Evolutionary conservation across 768 basidiomycete genomes (phyloP).

Genomic region (Termitomyces sp.): DNA sequence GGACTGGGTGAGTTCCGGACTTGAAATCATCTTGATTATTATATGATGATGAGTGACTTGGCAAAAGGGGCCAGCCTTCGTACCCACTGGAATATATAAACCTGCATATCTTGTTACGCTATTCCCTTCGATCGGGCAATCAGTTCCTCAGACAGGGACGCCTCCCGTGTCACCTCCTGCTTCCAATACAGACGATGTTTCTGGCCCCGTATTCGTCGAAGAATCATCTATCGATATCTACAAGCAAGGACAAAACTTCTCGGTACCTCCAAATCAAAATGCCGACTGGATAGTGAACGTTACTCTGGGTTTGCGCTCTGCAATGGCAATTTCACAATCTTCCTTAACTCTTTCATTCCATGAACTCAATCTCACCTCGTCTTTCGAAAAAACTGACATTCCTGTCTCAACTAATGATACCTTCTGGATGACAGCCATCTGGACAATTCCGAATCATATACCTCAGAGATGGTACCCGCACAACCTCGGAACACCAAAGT

Average conservation of each 20-base stretch:
- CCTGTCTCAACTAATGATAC: constrained; percentile 21
- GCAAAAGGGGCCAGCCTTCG: constrained; percentile 49
- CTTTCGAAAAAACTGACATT: constrained; percentile 22
- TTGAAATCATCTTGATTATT: neutral
- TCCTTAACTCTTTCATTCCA: constrained; percentile 38
- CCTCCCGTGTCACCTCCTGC: constrained; percentile 20
- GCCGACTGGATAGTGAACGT: constrained; percentile 55
- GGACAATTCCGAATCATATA: constrained; percentile 38
- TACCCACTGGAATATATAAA: constrained; percentile 49
- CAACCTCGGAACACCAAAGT: constrained; percentile 48
- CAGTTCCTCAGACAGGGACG: constrained; percentile 14
- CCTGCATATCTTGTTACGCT: constrained; percentile 49
- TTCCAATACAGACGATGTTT: constrained; percentile 13
- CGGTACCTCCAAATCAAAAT: constrained; percentile 36
- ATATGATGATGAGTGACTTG: neutral
- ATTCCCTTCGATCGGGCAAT: constrained; percentile 14
- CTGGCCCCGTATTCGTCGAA: constrained; percentile 37
- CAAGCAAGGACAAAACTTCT: constrained; percentile 44
- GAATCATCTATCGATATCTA: constrained; percentile 51
- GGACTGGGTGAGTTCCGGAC: constrained; percentile 42
- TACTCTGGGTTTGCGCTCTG: constrained; percentile 43
- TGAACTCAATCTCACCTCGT: constrained; percentile 38
- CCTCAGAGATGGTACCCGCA: constrained; percentile 51
- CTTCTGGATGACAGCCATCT: constrained; percentile 36
- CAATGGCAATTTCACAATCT: constrained; percentile 26